Evolutionary conservation across 1,284 basidiomycete genomes (phyloP), one percentile per base, ranked within the genome.

Genomic region (Anthracocystis walkeri): DNA sequence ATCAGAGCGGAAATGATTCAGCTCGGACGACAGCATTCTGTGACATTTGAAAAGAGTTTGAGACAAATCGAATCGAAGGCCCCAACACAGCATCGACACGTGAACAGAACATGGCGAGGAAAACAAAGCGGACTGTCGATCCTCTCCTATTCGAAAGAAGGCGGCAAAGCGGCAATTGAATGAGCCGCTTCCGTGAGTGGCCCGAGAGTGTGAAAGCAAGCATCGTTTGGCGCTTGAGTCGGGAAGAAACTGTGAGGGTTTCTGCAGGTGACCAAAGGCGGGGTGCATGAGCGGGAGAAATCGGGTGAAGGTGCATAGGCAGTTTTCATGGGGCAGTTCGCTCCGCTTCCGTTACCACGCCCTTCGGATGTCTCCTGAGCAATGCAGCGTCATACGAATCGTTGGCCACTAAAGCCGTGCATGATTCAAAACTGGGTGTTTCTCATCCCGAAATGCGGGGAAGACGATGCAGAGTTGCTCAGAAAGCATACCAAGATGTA

Each of bases 231-330:
- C 33, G 33, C 33, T 35, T 10, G n/a, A 38, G 33, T 27, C 50
- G 21, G 53, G 41, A 12, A 25, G 11, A 29, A 10, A 38, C 52
- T 11, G 7, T 23, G 44, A 44, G 56, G 40, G 21, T 35, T 29
- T 35, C 31, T 53, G 44, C 53, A 48, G 50, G 23, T 41, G n/a
- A 42, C 40, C 50, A 45, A 38, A 58, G 29, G 62, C 58, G 62
- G 58, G 58, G 58, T 70, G 67, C 67, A 70, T 70, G 62, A 53
- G 31, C 62, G 67, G 67, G 31, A 61, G 62, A 70, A 70, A 65
- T 57, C 58, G 62, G 67, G 49, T 67, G 65, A 42, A 31, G 67
- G 49, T 67, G 65, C 49, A 31, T 27, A 49, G 14, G n/a, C 33
- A 25, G 38, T 21, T 55, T 57, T 62, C 59, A 67, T 54, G 52